Evolutionary conservation across 73 alveolate genomes (phyloP).

Genomic region (Durusdinium trenchii): DNA sequence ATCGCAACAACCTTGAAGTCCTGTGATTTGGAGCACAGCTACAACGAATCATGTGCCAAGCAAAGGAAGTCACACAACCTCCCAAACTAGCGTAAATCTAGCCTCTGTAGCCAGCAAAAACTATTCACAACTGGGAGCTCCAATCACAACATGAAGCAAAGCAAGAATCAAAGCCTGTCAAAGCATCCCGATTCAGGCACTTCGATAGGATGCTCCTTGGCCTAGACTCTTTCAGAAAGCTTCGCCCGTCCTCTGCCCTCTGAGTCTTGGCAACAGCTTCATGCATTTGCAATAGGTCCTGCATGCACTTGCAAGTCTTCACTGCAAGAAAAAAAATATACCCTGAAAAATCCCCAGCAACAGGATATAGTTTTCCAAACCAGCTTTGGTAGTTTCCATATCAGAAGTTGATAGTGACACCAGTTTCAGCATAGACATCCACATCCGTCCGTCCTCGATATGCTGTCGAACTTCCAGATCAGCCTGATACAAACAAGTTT

Average conservation of each 20-base stretch:
- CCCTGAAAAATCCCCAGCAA: not conserved
- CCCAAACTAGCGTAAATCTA: no score
- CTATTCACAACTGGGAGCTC: no score
- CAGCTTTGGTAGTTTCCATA: not conserved
- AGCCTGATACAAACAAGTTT: slow-evolving; percentile 6
- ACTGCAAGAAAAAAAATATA: not conserved
- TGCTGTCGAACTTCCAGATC: slow-evolving; percentile 83
- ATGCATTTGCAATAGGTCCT: slow-evolving; percentile 89
- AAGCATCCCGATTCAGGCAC: not conserved
- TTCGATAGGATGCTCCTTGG: no score
- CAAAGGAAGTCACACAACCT: no score
- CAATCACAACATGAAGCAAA: no score
- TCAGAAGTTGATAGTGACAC: not conserved
- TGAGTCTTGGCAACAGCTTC: slow-evolving; percentile 85
- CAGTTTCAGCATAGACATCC: not conserved
- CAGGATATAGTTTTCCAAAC: not conserved
- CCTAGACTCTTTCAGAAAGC: no score
- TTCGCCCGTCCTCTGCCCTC: slow-evolving; percentile 69
- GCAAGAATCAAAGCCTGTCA: not conserved
- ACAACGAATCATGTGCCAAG: no score
- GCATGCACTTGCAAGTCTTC: no score
- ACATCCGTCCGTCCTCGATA: slow-evolving; percentile 29
- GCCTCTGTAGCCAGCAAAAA: no score
- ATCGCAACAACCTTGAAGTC: no score
- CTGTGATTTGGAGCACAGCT: no score